These are phyloP conservation scores for Marsdenia floribunda DNA, from an alignment of 257 asterid species.

Conservation along the genomic window DNA sequence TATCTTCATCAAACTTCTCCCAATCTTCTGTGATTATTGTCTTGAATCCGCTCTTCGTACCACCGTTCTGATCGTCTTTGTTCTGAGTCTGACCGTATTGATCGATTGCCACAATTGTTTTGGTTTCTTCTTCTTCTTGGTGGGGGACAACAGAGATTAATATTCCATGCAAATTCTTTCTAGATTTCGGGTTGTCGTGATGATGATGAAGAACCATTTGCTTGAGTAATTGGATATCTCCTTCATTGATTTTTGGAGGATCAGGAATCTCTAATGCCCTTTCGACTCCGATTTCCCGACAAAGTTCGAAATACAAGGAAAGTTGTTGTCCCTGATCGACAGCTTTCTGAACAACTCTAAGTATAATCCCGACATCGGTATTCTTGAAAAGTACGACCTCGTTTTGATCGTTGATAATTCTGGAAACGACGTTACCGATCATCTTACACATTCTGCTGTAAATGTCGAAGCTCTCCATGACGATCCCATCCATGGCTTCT, in stretches of 20 bases:
- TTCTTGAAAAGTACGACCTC: constrained; percentile 20
- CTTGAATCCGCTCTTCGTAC: constrained; percentile 2
- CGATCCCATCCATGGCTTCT: constrained; percentile 62
- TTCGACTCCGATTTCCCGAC: constrained; percentile 55
- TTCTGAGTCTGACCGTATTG: not conserved
- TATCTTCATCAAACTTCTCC: constrained; percentile 40
- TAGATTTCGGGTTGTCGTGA: too few relatives aligned
- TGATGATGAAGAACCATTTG: constrained; percentile 30
- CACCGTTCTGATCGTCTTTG: not conserved
- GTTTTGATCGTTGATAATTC: constrained; percentile 30
- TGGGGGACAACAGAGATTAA: not conserved
- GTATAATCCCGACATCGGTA: constrained; percentile 49
- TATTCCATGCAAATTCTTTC: too few relatives aligned
- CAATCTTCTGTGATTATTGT: constrained; percentile 29
- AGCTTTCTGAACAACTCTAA: constrained; percentile 50
- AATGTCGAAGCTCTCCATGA: constrained; percentile 57
- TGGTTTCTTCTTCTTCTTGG: not conserved
- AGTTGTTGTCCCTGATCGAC: constrained; percentile 55
- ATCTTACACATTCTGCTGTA: constrained; percentile 64
- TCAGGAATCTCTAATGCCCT: constrained; percentile 50
- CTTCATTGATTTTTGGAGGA: constrained; percentile 47
- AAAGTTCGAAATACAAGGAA: constrained; percentile 45
- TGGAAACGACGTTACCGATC: constrained; percentile 45
- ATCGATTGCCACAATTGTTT: constrained; percentile 11
- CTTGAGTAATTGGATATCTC: constrained; percentile 58